Evolutionary conservation across 2,329 filamentous ascomycete genomes (phyloP).

Genomic region (Hypoxylon rubiginosum): DNA sequence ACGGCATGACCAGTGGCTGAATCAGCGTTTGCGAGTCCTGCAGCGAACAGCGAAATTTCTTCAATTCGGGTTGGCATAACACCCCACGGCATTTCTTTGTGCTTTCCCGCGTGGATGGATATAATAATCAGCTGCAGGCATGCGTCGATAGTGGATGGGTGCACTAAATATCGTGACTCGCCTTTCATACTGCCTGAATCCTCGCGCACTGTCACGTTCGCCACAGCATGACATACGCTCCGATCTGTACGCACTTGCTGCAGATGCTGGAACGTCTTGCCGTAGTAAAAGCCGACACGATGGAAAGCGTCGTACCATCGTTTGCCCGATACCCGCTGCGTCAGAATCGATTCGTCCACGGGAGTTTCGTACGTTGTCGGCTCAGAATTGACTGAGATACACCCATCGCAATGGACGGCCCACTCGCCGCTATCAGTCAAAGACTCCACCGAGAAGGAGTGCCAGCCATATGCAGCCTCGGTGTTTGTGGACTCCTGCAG

Average conservation of each 20-base stretch:
- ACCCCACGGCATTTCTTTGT: conserved; percentile 50
- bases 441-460: conserved; percentile 40
- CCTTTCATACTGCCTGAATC: conserved; percentile 34
- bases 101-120: conserved; percentile 49
- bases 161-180: conserved; percentile 57
- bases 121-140: conserved; percentile 53
- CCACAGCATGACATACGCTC: not conserved
- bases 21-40: conserved; percentile 10
- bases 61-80: conserved; percentile 48
- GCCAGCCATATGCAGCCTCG: conserved; percentile 19
- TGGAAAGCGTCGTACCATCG: conserved; percentile 52
- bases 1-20: conserved; percentile 31
- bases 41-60: conserved; percentile 23
- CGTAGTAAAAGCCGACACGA: conserved; percentile 57
- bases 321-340: conserved; percentile 48
- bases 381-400: conserved; percentile 12
- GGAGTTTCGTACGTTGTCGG: not conserved
- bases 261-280: conserved; percentile 54
- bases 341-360: conserved; percentile 28
- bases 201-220: conserved; percentile 29
- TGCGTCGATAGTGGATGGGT: conserved; percentile 58
- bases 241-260: conserved; percentile 11
- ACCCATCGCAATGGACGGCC: conserved; percentile 34
- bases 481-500: not conserved
- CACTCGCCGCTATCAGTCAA: conserved; percentile 26